phyloP scores from a whole-genome alignment of 768 basidiomycete genomes.

The Tulasnella sp. region DNA sequence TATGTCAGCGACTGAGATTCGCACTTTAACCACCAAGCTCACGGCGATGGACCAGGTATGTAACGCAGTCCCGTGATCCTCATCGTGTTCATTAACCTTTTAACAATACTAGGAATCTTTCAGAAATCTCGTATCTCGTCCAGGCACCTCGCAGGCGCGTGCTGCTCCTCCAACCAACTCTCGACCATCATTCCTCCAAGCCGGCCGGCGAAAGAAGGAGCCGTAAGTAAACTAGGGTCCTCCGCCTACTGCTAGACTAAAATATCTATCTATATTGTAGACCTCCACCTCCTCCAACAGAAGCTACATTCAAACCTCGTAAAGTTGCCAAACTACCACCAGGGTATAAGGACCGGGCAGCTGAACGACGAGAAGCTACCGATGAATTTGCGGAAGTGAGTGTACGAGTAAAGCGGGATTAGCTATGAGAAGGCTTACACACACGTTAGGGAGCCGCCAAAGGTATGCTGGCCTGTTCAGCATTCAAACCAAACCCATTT shows the following conservation, averaged over 20 bases:
- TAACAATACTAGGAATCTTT: neutral
- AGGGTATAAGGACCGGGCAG: slow-evolving; percentile 74
- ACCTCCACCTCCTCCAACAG: neutral
- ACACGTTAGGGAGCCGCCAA: slow-evolving; percentile 65
- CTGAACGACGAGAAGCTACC: slow-evolving; percentile 69
- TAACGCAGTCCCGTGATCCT: neutral
- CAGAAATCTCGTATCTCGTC: slow-evolving; percentile 6
- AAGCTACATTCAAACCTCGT: slow-evolving; percentile 79
- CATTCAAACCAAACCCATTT: neutral
- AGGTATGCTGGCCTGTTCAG: neutral
- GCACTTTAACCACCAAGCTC: neutral
- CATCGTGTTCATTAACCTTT: neutral
- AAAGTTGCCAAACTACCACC: slow-evolving; percentile 67
- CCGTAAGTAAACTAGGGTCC: neutral
- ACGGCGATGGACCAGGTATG: slow-evolving; percentile 5
- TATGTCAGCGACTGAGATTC: neutral
- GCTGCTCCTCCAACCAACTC: neutral
- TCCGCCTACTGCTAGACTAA: neutral
- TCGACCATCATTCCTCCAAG: neutral
- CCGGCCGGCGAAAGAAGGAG: neutral
- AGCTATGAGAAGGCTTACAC: neutral
- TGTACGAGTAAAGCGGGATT: neutral
- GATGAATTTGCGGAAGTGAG: slow-evolving; percentile 75
- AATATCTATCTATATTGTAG: neutral
- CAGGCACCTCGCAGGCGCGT: neutral